A percentile compares a stretch with the other conserved stretches of the same genome.
Conservation (phyloP, 768 basidiomycete genomes). For the Udeniomyces megalosporus region DNA sequence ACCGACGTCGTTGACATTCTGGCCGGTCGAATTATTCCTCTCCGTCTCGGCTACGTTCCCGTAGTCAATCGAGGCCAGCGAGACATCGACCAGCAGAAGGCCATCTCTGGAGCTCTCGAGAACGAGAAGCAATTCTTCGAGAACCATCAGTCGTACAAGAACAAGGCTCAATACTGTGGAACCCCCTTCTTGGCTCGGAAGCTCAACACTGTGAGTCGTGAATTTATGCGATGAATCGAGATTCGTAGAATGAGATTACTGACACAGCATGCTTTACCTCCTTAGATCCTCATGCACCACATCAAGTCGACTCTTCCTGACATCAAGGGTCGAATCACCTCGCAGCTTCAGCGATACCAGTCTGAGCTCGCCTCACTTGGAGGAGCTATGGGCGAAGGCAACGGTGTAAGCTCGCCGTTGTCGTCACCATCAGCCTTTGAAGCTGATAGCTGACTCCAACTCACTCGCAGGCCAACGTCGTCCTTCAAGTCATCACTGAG, state of each 20-base stretch:
- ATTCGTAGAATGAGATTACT: not conserved
- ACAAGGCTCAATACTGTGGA: slow-evolving; percentile 89
- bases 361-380: slow-evolving; percentile 70
- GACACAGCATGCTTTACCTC: not conserved
- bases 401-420: slow-evolving; percentile 36
- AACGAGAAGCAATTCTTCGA: slow-evolving; percentile 87
- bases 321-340: slow-evolving; percentile 87
- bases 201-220: slow-evolving; percentile 62
- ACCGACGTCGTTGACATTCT: slow-evolving; percentile 98
- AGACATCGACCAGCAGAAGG: slow-evolving; percentile 79
- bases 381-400: slow-evolving; percentile 67
- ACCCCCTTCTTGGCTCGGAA: slow-evolving; percentile 90
- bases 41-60: slow-evolving; percentile 91
- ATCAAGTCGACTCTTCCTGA: slow-evolving; percentile 95
- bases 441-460: no score
- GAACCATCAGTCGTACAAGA: slow-evolving; percentile 78
- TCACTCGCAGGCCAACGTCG: slow-evolving; percentile 68
- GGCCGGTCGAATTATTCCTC: slow-evolving; percentile 87
- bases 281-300: slow-evolving; percentile 99
- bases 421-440: not conserved
- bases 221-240: not conserved
- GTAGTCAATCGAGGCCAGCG: slow-evolving; percentile 97
- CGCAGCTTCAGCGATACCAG: slow-evolving; percentile 75
- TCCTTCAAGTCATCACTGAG: slow-evolving; percentile 94
- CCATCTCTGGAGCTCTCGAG: slow-evolving; percentile 72